phyloP scores from a whole-genome alignment of 306 rosid genomes.

The Herpetospermum pedunculosum region DNA sequence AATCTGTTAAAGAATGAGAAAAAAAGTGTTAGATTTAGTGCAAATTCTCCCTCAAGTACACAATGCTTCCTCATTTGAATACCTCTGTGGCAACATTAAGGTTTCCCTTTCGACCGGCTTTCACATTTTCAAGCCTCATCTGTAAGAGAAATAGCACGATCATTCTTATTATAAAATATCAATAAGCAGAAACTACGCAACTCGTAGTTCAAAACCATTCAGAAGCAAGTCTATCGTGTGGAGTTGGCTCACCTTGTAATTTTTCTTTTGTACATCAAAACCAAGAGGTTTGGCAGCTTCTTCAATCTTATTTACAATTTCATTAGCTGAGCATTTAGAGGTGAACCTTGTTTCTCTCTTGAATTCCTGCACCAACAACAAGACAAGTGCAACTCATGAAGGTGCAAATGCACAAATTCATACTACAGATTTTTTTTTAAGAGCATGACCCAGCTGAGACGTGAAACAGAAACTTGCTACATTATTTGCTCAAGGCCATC shows the following conservation, averaged over 20 bases:
- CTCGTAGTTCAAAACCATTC: neutral
- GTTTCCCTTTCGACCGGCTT: conserved; percentile 97
- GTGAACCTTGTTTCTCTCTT: conserved; percentile 99
- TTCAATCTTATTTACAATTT: conserved; percentile 83
- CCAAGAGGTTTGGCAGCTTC: conserved; percentile 99
- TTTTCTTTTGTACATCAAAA: conserved; percentile 90
- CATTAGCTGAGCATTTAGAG: conserved; percentile 75
- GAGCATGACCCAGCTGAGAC: neutral
- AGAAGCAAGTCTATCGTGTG: conserved; percentile 5
- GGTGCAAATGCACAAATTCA: neutral
- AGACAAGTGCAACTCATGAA: neutral
- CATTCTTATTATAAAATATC: neutral
- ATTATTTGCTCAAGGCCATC: neutral
- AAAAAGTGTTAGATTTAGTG: neutral
- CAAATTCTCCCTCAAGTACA: neutral
- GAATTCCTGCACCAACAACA: conserved; percentile 40
- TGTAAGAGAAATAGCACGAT: conserved; percentile 14
- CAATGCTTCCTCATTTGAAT: neutral
- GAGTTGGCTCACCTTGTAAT: conserved; percentile 59
- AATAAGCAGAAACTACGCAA: neutral
- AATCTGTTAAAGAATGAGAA: conserved; percentile 30
- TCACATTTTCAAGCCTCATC: conserved; percentile 91
- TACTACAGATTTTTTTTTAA: neutral
- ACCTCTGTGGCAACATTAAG: conserved; percentile 98
- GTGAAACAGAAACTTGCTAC: neutral